phyloP scores from a whole-genome alignment of 371 early-diverging fungal species.

The Mucor circinelloides region DNA sequence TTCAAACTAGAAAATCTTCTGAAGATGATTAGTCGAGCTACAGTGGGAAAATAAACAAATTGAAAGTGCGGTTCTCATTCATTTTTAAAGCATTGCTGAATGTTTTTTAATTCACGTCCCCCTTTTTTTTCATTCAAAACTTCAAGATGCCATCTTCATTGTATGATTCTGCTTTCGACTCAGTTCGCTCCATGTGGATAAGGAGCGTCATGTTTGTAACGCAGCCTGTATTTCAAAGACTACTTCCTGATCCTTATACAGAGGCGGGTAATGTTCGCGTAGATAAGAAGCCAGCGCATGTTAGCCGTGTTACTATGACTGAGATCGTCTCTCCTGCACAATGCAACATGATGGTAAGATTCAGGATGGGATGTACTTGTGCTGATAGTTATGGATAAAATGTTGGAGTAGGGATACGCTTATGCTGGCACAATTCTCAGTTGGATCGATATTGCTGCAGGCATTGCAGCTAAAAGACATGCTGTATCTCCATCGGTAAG shows the following conservation, averaged over 20 bases:
- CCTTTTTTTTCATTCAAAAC: not conserved
- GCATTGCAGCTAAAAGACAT: constrained; percentile 72
- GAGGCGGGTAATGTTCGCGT: constrained; percentile 44
- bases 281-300: constrained; percentile 37
- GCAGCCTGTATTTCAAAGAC: constrained; percentile 36
- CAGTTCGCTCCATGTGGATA: constrained; percentile 31
- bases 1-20: no score
- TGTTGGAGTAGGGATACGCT: constrained; percentile 44
- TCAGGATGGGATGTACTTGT: not conserved
- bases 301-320: constrained; percentile 55
- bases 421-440: constrained; percentile 65
- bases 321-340: constrained; percentile 52
- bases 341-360: constrained; percentile 45
- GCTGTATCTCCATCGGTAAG: constrained; percentile 58
- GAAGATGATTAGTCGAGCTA: no score
- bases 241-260: constrained; percentile 51
- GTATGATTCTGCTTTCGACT: constrained; percentile 12
- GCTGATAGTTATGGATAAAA: not conserved
- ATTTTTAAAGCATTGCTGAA: no score
- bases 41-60: no score
- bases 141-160: not conserved
- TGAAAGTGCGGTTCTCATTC: no score
- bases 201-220: constrained; percentile 31
- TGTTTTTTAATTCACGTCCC: not conserved
- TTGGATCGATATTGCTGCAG: constrained; percentile 79